Evolutionary conservation across 2,329 filamentous ascomycete genomes (phyloP).

Genomic region (Conoideocrella luteorostrata): DNA sequence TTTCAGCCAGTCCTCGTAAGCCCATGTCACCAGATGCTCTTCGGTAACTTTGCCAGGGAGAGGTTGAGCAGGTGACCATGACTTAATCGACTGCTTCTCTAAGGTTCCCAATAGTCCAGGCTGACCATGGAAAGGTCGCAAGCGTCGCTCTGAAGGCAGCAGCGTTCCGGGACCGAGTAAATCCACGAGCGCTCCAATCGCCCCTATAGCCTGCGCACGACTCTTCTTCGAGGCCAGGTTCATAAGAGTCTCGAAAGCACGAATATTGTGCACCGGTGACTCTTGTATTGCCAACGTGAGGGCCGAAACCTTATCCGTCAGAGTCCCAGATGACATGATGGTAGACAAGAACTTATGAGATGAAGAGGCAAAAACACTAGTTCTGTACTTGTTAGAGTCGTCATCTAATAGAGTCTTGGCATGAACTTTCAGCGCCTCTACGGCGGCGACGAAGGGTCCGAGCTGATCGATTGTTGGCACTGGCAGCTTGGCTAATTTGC

Average conservation of each 20-base stretch:
- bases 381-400: slow-evolving; percentile 70
- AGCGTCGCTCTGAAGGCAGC: slow-evolving; percentile 72
- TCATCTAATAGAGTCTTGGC: slow-evolving; percentile 68
- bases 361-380: slow-evolving; percentile 70
- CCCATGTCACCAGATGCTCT: slow-evolving; percentile 78
- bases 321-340: slow-evolving; percentile 92
- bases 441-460: slow-evolving; percentile 34
- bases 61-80: slow-evolving; percentile 62
- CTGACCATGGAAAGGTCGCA: slow-evolving; percentile 74
- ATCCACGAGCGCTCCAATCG: slow-evolving; percentile 91
- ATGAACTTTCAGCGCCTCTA: slow-evolving; percentile 56
- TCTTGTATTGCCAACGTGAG: slow-evolving; percentile 92
- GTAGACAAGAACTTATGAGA: slow-evolving; percentile 95
- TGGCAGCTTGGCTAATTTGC: slow-evolving; percentile 37
- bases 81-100: slow-evolving; percentile 48
- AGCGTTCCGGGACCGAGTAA: slow-evolving; percentile 83
- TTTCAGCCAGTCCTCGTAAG: slow-evolving; percentile 94
- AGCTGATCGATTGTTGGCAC: slow-evolving; percentile 38
- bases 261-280: slow-evolving; percentile 87
- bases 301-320: slow-evolving; percentile 94
- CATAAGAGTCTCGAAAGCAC: slow-evolving; percentile 80
- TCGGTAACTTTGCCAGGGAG: slow-evolving; percentile 70
- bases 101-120: slow-evolving; percentile 67
- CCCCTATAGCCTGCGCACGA: slow-evolving; percentile 84
- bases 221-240: slow-evolving; percentile 86